Evolutionary conservation across 2,329 filamentous ascomycete species (phyloP).

Genomic region (Verticillium nubilum): DNA sequence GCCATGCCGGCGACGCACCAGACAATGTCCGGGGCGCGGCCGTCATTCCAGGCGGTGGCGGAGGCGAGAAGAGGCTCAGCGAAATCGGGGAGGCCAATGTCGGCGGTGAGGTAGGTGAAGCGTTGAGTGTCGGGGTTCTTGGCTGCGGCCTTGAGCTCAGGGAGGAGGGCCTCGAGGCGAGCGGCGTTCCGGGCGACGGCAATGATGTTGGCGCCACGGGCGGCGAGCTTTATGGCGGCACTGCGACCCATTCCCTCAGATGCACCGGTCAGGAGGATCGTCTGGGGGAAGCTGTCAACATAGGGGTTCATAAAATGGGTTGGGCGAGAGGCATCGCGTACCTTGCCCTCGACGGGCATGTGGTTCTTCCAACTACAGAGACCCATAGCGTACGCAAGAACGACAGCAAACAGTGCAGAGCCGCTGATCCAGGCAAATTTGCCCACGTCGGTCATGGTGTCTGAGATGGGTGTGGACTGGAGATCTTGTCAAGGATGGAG

Average conservation of each 20-base stretch:
- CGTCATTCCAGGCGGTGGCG: slow-evolving; percentile 73
- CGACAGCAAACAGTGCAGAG: slow-evolving; percentile 16
- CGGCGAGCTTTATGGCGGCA: slow-evolving; percentile 66
- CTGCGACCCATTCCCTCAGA: slow-evolving; percentile 89
- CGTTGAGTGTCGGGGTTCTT: slow-evolving; percentile 61
- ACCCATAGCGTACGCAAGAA: slow-evolving; percentile 53
- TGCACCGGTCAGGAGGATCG: slow-evolving; percentile 81
- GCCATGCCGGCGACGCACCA: slow-evolving; percentile 84
- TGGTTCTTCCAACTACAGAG: slow-evolving; percentile 64
- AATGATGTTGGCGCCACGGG: slow-evolving; percentile 80
- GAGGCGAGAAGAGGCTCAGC: slow-evolving; percentile 65
- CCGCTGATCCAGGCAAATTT: not conserved
- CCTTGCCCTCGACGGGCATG: slow-evolving; percentile 81
- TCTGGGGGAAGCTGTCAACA: slow-evolving; percentile 43
- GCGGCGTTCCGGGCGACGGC: slow-evolving; percentile 72
- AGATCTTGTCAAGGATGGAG: too few relatives aligned
- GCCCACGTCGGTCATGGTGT: not conserved
- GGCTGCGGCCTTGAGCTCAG: slow-evolving; percentile 60
- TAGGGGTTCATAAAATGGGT: too few relatives aligned
- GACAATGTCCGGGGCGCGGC: slow-evolving; percentile 70
- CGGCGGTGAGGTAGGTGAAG: slow-evolving; percentile 79
- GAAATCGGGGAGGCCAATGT: slow-evolving; percentile 68
- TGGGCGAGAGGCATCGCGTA: slow-evolving; percentile 36
- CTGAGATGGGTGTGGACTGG: not conserved
- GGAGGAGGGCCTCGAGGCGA: slow-evolving; percentile 63